Percentiles rank a stretch among this genome's conserved stretches.
Evolutionary conservation across 1,284 basidiomycete genomes (phyloP).

Genomic region (Ustilago vetiveriae): DNA sequence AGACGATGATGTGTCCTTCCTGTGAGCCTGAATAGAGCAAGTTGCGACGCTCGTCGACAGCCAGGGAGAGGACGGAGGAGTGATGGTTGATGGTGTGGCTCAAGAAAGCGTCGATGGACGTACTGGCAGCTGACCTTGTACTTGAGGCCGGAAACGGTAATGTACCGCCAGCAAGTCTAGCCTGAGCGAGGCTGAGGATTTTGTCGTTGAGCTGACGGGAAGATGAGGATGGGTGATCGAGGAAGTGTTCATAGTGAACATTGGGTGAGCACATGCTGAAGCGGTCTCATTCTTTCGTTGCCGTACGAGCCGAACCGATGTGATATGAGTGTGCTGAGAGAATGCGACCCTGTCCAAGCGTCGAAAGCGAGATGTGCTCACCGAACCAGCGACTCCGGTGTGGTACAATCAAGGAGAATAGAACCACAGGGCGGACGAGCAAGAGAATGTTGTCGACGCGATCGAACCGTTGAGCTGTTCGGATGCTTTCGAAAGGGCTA

Average conservation of each 20-base stretch:
- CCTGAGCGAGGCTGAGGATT: constrained; percentile 14
- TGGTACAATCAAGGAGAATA: background rate
- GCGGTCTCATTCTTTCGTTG: background rate
- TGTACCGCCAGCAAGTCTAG: constrained; percentile 1
- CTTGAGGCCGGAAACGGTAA: background rate
- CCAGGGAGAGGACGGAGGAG: constrained; percentile 57
- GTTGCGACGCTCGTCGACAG: constrained; percentile 48
- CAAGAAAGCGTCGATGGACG: constrained; percentile 16
- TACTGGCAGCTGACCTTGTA: background rate
- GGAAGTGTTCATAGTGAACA: constrained; percentile 40
- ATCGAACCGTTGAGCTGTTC: too few relatives aligned
- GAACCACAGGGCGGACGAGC: background rate
- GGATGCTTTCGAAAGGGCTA: background rate
- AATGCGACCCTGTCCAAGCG: too few relatives aligned
- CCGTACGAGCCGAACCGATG: background rate
- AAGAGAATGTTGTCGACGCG: background rate
- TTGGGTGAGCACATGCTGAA: constrained; percentile 52
- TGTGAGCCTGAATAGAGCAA: constrained; percentile 56
- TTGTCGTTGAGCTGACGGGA: constrained; percentile 8
- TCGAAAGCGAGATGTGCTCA: too few relatives aligned
- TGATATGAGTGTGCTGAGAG: too few relatives aligned
- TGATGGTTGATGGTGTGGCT: constrained; percentile 53
- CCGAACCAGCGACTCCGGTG: too few relatives aligned
- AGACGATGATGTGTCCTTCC: constrained; percentile 53
- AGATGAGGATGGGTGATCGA: constrained; percentile 18